A percentile compares a stretch with the other conserved stretches of the same genome.
Conservation (phyloP, 257 asterid genomes). For the Hygrophila difformis region DNA sequence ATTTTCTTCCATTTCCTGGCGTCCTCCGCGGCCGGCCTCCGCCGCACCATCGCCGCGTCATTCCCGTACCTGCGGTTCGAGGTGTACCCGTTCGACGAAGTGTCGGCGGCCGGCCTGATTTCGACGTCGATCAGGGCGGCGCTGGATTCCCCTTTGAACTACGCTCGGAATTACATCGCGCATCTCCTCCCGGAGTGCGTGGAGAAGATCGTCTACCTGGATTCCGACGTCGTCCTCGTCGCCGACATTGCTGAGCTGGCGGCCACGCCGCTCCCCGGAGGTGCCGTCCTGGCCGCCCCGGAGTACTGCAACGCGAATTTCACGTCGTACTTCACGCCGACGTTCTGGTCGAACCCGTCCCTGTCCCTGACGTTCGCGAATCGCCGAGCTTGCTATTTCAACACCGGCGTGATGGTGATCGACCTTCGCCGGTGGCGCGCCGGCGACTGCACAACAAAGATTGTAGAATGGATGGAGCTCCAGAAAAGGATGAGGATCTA, state of each 20-base stretch:
- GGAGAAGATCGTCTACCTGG: neutral
- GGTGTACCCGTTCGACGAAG: slow-evolving; percentile 2
- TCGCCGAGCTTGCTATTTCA: too few relatives aligned
- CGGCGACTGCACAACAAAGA: slow-evolving; percentile 12
- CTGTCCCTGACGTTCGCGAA: slow-evolving; percentile 2
- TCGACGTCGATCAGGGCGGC: slow-evolving; percentile 5
- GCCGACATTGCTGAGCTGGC: slow-evolving; percentile 4
- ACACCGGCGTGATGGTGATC: slow-evolving; percentile 13
- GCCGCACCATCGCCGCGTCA: slow-evolving; percentile 4
- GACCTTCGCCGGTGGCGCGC: slow-evolving; percentile 14
- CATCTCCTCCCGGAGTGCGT: neutral
- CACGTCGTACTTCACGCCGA: slow-evolving; percentile 11
- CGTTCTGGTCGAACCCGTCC: slow-evolving; percentile 11
- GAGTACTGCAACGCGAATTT: slow-evolving; percentile 10
- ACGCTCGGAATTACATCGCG: slow-evolving; percentile 1
- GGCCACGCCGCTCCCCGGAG: slow-evolving; percentile 1
- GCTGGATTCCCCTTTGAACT: slow-evolving; percentile 1
- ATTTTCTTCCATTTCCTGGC: slow-evolving; percentile 10
- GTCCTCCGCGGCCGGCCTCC: too few relatives aligned
- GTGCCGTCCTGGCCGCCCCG: neutral
- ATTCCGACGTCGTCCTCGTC: slow-evolving; percentile 4
- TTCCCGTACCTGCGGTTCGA: slow-evolving; percentile 8
- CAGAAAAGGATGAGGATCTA: slow-evolving; percentile 16
- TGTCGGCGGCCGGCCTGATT: slow-evolving; percentile 8
- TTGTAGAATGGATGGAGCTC: slow-evolving; percentile 12